Conservation (phyloP, 2,329 filamentous ascomycete species). For the Raffaelea arxii region DNA sequence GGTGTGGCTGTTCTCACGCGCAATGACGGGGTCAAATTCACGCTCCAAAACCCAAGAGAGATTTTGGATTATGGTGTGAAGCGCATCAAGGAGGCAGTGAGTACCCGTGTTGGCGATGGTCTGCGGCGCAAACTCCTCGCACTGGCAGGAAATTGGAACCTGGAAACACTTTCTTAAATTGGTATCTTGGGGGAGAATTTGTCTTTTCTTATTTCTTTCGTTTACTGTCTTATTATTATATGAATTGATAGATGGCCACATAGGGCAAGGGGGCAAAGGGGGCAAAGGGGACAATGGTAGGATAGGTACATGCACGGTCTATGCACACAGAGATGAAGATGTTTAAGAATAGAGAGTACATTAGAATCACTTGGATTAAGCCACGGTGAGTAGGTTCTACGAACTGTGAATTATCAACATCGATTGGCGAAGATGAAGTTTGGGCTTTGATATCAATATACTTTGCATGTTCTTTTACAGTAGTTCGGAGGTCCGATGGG, state of each 20-base stretch:
- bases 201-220: not conserved
- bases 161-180: not conserved
- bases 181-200: not conserved
- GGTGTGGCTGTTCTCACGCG: slow-evolving; percentile 26
- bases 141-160: slow-evolving; percentile 30
- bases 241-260: too few relatives aligned
- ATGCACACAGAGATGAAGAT: too few relatives aligned
- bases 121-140: slow-evolving; percentile 32
- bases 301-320: too few relatives aligned
- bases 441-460: too few relatives aligned
- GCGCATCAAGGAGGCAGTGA: slow-evolving; percentile 28
- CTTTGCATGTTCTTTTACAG: too few relatives aligned
- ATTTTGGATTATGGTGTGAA: slow-evolving; percentile 31
- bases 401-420: too few relatives aligned
- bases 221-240: not conserved
- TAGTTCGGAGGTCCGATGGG: too few relatives aligned
- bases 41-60: slow-evolving; percentile 26
- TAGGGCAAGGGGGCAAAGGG: too few relatives aligned
- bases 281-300: not conserved
- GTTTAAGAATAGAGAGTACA: too few relatives aligned
- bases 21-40: slow-evolving; percentile 21
- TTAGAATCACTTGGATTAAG: too few relatives aligned
- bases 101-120: slow-evolving; percentile 33
- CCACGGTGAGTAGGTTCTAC: too few relatives aligned
- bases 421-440: too few relatives aligned